phyloP scores from a whole-genome alignment of 1,139 yeast species.

The Candida sp. region DNA sequence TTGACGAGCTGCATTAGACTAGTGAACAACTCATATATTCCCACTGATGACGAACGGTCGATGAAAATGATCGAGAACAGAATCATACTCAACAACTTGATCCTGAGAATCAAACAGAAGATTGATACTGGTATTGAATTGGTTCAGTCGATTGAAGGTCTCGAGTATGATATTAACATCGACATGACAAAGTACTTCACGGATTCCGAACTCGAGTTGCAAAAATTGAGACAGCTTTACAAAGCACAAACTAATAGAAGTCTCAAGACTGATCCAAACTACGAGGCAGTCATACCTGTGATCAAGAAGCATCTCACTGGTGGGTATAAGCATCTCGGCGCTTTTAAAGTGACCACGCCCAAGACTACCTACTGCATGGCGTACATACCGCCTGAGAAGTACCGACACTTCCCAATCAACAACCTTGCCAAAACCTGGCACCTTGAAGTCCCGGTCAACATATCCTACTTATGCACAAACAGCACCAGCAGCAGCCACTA shows the following conservation, averaged over 20 bases:
- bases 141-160: slow-evolving; percentile 19
- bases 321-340: slow-evolving; percentile 16
- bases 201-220: slow-evolving; percentile 20
- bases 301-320: slow-evolving; percentile 19
- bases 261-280: slow-evolving; percentile 13
- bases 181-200: slow-evolving; percentile 19
- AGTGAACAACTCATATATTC: slow-evolving; percentile 23
- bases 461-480: slow-evolving; percentile 12
- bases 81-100: slow-evolving; percentile 30
- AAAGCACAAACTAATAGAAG: slow-evolving; percentile 14
- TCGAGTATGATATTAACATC: slow-evolving; percentile 16
- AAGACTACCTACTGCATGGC: slow-evolving; percentile 26
- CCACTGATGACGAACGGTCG: slow-evolving; percentile 15
- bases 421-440: slow-evolving; percentile 26
- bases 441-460: slow-evolving; percentile 33
- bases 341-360: slow-evolving; percentile 30
- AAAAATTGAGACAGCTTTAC: slow-evolving; percentile 24
- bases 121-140: slow-evolving; percentile 26
- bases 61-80: slow-evolving; percentile 21
- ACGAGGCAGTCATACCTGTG: slow-evolving; percentile 17
- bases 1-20: slow-evolving; percentile 30
- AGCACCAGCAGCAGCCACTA: neutral
- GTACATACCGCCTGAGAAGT: slow-evolving; percentile 38
- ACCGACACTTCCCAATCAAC: slow-evolving; percentile 17
- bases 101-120: slow-evolving; percentile 31